Percentiles rank a stretch among this genome's conserved stretches.
phyloP scores from a whole-genome alignment of 1,284 basidiomycete genomes.

The Malassezia psittaci region DNA sequence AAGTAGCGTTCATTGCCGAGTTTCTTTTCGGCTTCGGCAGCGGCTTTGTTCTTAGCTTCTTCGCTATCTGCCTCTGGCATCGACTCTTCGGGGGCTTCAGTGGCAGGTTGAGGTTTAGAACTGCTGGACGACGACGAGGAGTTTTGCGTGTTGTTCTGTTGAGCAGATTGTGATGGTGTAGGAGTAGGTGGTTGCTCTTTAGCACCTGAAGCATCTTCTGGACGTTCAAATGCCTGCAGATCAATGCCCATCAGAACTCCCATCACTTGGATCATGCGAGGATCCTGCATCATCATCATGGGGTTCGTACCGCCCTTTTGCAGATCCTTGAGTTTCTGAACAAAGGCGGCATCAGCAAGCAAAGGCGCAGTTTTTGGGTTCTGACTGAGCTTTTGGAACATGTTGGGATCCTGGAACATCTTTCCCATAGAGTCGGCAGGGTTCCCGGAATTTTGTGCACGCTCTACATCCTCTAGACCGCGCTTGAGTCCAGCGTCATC shows the following conservation, averaged over 20 bases:
- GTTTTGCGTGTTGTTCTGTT: no score
- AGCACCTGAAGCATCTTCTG: constrained; percentile 67
- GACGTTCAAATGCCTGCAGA: constrained; percentile 72
- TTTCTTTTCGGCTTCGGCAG: constrained; percentile 48
- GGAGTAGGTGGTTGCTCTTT: constrained; percentile 34
- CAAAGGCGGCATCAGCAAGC: constrained; percentile 65
- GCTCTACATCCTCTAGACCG: constrained; percentile 57
- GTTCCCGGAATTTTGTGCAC: constrained; percentile 43
- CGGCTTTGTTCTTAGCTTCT: constrained; percentile 30
- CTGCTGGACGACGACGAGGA: no score
- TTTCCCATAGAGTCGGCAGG: constrained; percentile 58
- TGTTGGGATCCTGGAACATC: constrained; percentile 73
- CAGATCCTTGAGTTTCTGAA: constrained; percentile 43
- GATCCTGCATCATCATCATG: constrained; percentile 58
- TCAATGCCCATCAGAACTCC: constrained; percentile 90
- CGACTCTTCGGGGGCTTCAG: constrained; percentile 25
- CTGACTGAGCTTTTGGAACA: constrained; percentile 68
- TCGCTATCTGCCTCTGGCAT: constrained; percentile 20
- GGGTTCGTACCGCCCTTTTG: constrained; percentile 48
- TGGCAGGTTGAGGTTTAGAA: constrained; percentile 36
- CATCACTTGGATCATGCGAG: constrained; percentile 79
- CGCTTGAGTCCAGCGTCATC: constrained; percentile 71
- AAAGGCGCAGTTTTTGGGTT: constrained; percentile 78
- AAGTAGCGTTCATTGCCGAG: constrained; percentile 76
- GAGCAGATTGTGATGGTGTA: constrained; percentile 27